Evolutionary conservation across 208 protist species (phyloP).

Genomic region (Leishmania braziliensis): DNA sequence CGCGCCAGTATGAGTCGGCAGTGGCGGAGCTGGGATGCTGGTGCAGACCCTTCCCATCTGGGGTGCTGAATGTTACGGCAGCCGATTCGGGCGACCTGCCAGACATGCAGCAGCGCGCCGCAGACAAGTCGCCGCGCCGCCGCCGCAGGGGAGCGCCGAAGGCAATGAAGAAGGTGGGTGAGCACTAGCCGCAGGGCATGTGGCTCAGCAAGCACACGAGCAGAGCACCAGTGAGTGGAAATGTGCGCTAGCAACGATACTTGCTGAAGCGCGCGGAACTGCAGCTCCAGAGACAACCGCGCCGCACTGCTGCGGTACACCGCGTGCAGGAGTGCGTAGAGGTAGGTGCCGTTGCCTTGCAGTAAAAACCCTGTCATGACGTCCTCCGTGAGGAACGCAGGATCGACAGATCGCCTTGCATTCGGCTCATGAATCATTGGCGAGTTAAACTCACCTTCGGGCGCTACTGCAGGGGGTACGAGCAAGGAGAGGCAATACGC

Average conservation of each 20-base stretch:
- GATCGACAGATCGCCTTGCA: not conserved
- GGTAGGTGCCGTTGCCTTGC: conserved; percentile 19
- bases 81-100: conserved; percentile 27
- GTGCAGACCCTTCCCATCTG: too few species aligned
- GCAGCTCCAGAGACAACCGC: conserved; percentile 13
- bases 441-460: not conserved
- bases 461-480: not conserved
- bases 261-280: conserved; percentile 16
- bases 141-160: not conserved
- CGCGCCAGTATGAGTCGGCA: not conserved
- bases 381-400: conserved; percentile 10
- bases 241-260: conserved; percentile 12
- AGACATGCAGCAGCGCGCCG: conserved; percentile 53
- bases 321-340: conserved; percentile 21
- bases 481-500: not conserved
- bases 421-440: not conserved
- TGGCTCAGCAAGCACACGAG: conserved; percentile 9
- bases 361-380: conserved; percentile 14
- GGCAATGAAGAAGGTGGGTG: conserved; percentile 14
- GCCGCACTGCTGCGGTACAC: conserved; percentile 12
- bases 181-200: conserved; percentile 20
- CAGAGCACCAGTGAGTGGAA: conserved; percentile 25
- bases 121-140: conserved; percentile 30
- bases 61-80: not conserved
- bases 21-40: not conserved